These are phyloP conservation scores for Opeltia flavorubescens DNA, from an alignment of 495 filamentous ascomycete genomes.

Conservation along the genomic window DNA sequence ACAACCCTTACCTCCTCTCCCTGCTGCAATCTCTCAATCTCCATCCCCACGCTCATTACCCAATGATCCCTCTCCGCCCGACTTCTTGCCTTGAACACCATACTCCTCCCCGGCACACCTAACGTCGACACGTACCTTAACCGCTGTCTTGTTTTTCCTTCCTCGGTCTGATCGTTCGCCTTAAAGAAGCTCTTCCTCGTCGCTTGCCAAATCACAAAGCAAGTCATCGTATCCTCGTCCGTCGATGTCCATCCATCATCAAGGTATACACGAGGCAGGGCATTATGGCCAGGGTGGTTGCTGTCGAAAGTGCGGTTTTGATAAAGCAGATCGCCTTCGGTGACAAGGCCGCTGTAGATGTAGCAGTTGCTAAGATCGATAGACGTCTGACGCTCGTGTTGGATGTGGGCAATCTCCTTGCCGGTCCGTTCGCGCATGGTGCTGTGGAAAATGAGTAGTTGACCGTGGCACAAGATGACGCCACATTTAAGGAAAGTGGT, in stretches of 20 bases:
- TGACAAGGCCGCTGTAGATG: slow-evolving; percentile 54
- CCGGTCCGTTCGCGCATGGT: slow-evolving; percentile 44
- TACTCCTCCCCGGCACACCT: slow-evolving; percentile 48
- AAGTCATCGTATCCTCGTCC: slow-evolving; percentile 58
- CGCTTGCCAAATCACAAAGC: slow-evolving; percentile 62
- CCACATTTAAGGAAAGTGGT: slow-evolving; percentile 47
- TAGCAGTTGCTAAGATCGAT: slow-evolving; percentile 57
- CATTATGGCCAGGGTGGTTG: slow-evolving; percentile 49
- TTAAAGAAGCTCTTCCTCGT: slow-evolving; percentile 45
- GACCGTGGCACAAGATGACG: slow-evolving; percentile 50
- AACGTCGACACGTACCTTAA: slow-evolving; percentile 40
- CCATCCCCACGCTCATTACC: slow-evolving; percentile 57
- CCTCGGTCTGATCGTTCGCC: slow-evolving; percentile 29
- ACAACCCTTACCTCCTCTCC: slow-evolving; percentile 48
- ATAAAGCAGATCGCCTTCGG: slow-evolving; percentile 54
- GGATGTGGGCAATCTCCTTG: slow-evolving; percentile 43
- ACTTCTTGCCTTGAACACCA: slow-evolving; percentile 59
- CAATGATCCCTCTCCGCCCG: slow-evolving; percentile 61
- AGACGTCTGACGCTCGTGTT: slow-evolving; percentile 43
- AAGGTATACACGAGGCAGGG: slow-evolving; percentile 49
- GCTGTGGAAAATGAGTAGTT: slow-evolving; percentile 50
- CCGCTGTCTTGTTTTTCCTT: slow-evolving; percentile 28
- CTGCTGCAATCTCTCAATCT: slow-evolving; percentile 55
- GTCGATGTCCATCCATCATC: slow-evolving; percentile 51
- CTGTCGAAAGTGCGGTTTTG: slow-evolving; percentile 56